Percentiles rank a stretch among this genome's conserved stretches.
Evolutionary conservation across 1,284 basidiomycete genomes (phyloP).

Genomic region (Fomes fomentarius): DNA sequence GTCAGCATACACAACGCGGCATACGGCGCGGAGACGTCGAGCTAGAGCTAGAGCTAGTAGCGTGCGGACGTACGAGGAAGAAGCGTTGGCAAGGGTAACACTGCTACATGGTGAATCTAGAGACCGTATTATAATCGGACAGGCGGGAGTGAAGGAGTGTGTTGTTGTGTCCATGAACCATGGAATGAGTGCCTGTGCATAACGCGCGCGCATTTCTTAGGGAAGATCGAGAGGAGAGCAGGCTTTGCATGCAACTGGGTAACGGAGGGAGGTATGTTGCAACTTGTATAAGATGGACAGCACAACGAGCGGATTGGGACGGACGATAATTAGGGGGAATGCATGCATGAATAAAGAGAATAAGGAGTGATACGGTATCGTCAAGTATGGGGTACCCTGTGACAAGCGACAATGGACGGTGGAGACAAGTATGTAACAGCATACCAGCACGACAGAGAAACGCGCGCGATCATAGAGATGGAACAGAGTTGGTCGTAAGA

Average conservation of each 20-base stretch:
- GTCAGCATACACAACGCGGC: conserved; percentile 97
- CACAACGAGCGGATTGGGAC: conserved; percentile 30
- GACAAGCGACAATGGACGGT: conserved; percentile 25
- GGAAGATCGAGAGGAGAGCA: conserved; percentile 9
- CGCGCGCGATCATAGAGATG: conserved; percentile 27
- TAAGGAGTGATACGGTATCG: conserved; percentile 40
- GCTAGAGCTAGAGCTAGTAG: no score
- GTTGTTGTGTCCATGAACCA: conserved; percentile 8
- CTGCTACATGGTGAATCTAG: conserved; percentile 38
- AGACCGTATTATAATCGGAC: conserved; percentile 32
- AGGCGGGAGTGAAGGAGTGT: conserved; percentile 17
- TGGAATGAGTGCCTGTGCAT: conserved; percentile 8
- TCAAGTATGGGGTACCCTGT: conserved; percentile 33
- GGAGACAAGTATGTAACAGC: conserved; percentile 27
- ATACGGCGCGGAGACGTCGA: conserved; percentile 48
- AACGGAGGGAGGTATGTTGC: conserved; percentile 15
- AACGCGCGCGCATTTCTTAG: conserved; percentile 15
- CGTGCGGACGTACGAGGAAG: conserved; percentile 1
- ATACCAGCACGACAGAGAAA: conserved; percentile 31
- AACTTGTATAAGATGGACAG: conserved; percentile 20
- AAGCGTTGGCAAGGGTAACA: conserved; percentile 21
- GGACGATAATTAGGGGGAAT: conserved; percentile 28
- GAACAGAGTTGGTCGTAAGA: conserved; percentile 31
- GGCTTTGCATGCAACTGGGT: conserved; percentile 26
- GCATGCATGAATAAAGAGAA: conserved; percentile 33